Base-by-base conservation (phyloP, 257 asterid species). In the Lithospermum erythrorhizon region DNA sequence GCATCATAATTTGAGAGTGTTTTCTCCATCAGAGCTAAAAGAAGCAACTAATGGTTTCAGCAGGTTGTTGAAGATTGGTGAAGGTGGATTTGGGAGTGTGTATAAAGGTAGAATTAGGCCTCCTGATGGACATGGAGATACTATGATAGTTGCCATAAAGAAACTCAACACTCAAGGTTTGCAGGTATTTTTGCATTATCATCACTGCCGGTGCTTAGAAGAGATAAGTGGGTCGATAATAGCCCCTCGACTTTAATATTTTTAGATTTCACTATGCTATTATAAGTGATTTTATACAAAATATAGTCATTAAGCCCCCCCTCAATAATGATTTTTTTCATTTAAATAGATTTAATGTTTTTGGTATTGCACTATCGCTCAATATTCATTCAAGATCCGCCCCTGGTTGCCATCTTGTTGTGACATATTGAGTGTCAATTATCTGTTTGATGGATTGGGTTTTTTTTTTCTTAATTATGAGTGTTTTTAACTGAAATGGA, bases 1-100 rank as follows among this genome's bases (percentile, higher is more conserved):
- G 49, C 82, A 77, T 68, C 85, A 73, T 0, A 76, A 72, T 60
- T 59, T 86, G 66, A 75, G 79, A 78, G 94, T 64, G 3, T 90
- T 87, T 65, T 74, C 96, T 24, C 68, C 79, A 9, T 37, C 62
- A 61, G 95, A 87, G 80, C 94, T 90, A 54, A 72, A 70, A 19
- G 89, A 87, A 41, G 90, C 95, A 0, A 90, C 94, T 22, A 80
- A 60, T 49, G 75, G 76, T 74, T 90, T 87, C 77, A 81, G 75
- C 73, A 79, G 82, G 53, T 27, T 27, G 32, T 27, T 27, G 32
- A 27, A 27, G 6, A 27, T 27, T 27, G 32, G 32, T 27, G 32
- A 85, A 68, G 96, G 98, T 55, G 98, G 98, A 22, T 90, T 90
- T 74, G 98, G 98, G 29, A 73, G 83, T 72, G 98, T 90, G 25